Percentiles rank a stretch among this genome's conserved stretches.
phyloP scores from a whole-genome alignment of 2,329 filamentous ascomycete species.

The Fusarium sp. region DNA sequence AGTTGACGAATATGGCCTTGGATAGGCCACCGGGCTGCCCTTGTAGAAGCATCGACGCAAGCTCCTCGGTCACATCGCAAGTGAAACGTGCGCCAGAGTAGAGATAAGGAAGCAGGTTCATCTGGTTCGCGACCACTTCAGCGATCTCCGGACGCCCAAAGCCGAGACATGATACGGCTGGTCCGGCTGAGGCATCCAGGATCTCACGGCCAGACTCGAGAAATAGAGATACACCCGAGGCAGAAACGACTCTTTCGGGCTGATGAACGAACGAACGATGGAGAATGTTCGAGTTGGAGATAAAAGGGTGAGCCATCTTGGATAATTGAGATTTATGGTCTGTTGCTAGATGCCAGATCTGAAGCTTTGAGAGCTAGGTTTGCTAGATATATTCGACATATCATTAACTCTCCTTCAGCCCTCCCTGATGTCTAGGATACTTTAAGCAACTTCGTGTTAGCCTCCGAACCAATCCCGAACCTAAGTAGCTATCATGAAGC shows the following conservation, averaged over 20 bases:
- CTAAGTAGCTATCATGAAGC: not conserved
- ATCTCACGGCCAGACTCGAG: slow-evolving; percentile 1
- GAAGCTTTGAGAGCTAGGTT: not conserved
- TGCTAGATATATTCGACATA: not conserved
- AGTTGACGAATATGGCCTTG: slow-evolving; percentile 1
- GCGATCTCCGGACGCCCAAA: not conserved
- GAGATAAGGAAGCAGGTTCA: slow-evolving; percentile 13
- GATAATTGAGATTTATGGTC: not conserved
- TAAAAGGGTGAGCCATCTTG: not conserved
- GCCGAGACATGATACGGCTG: not conserved
- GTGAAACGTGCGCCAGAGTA: slow-evolving; percentile 27
- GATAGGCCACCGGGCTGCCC: not conserved
- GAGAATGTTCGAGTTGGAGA: not conserved
- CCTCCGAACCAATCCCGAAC: not conserved
- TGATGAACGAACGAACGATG: not conserved
- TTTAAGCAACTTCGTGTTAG: too few relatives aligned
- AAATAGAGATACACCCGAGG: not conserved
- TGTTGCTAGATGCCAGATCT: not conserved
- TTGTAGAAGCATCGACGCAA: slow-evolving; percentile 42
- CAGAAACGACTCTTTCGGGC: not conserved
- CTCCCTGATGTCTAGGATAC: not conserved
- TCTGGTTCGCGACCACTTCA: not conserved
- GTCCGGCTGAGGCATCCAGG: not conserved
- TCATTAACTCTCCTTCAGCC: not conserved
- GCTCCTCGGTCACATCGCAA: slow-evolving; percentile 40